Evolutionary conservation across 2,329 filamentous ascomycete genomes (phyloP), one percentile per base, ranked within the genome.

Genomic region (Diplodia scrobiculata): DNA sequence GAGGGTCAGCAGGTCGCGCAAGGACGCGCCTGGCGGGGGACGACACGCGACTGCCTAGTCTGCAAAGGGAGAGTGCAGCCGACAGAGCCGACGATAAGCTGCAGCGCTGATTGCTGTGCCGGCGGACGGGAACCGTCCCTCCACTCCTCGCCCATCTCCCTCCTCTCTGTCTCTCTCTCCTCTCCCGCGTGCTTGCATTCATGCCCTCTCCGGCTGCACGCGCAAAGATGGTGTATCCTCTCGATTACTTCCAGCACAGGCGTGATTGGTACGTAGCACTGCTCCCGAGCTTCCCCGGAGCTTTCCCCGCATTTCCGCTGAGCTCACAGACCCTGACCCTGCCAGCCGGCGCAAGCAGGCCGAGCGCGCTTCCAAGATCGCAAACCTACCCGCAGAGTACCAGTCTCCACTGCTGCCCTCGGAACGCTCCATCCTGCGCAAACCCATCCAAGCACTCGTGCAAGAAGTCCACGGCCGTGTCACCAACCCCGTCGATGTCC

Each of bases 401-500:
- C 87, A 86, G 66, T 83, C 80, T 19, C 83, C 87, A 1, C 84
- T 96, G 68, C 88, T 87, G 2, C 71, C 82, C 0, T 71, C 82
- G 47, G 91, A 97, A 71, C 84, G 85, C 55, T 80, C 84, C 2
- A 89, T 91, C 64, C 82, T 97, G 66, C 81, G 87, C 67, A 88
- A 86, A 68, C 86, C 91, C 14, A 95, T 97, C 68, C 86, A 89
- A 69, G 83, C 90, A 66, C 86, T 97, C 3, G 92, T 97, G 5
- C 79, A 87, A 68, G 86, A 89, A 79, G 90, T 97, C 3, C 91
- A 94, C 36, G 84, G 86, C n/a, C 84, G 87, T 52, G 79, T 82
- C 63, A 81, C 87, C 58, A 83, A 84, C 13, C 88, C 93, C 0
- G 75, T 89, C 27, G 87, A 92, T 68, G 85, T 97, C 54, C 86